Evolutionary conservation across 371 early-diverging fungal genomes (phyloP), one percentile per base, ranked within the genome.

Genomic region (Mucor indicus): DNA sequence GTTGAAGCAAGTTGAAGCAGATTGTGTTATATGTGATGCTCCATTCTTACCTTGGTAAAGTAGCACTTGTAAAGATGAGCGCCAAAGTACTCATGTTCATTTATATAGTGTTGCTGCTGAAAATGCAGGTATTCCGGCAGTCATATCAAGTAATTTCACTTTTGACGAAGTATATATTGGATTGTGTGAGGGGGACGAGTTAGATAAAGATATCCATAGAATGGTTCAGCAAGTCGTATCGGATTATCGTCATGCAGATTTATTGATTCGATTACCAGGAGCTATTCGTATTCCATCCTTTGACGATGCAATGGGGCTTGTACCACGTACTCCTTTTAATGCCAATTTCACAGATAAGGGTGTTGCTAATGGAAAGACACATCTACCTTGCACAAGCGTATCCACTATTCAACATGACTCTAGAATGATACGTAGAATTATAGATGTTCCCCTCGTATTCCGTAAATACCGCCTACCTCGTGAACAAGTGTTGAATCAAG

Each of bases 71-170:
- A 21, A 23, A 21, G 16, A 27, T 33, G 13, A 33, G 10, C 27
- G 16, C 22, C 15, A n/a, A 48, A n/a, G 4, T 35, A 22, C 16
- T 23, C 29, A 30, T 16, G 44, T 25, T 8, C 12, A 27, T 40
- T 29, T 37, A 20, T 52, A 25, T 48, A 83, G 83, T 53, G 80
- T 79, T n/a, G 83, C 83, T 21, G 83, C 83, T 24, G 57, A 57
- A 12, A 63, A 57, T 17, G 77, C 65, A 17, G 76, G 79, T 11
- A 79, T 89, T 17, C 87, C 86, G 1, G 76, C 85, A 8, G 73
- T 80, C 21, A 64, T 86, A 32, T 79, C 86, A n/a, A 83, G 86
- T 24, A 90, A 90, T 48, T 90, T 90, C 44, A 83, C 88, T 1
- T 90, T 87, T 60, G 90, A 90, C 32, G 83, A 84, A 51, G 85